Base-by-base conservation (phyloP, 768 basidiomycete species). In the Suillus ampliporus region DNA sequence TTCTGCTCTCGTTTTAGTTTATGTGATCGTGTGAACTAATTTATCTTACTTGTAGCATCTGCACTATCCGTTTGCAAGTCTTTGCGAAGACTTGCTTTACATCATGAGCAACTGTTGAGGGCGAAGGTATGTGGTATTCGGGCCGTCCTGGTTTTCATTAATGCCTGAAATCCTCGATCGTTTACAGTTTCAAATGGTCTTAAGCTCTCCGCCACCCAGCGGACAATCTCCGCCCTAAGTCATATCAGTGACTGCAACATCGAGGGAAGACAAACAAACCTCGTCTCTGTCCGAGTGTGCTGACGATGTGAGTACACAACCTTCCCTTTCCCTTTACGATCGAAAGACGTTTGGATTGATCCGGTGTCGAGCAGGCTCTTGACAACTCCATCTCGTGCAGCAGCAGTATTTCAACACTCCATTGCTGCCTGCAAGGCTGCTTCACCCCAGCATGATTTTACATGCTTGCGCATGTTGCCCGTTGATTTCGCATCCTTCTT, bases 401-500 rank as follows among this genome's bases (percentile, higher is more conserved):
- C 17, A 17, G 40, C 40, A 41, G 40, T 41, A 41, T 41, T 41
- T 41, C 15, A 15, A 17, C 40, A 41, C 7, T 53, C 50, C 34
- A 21, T 26, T 26, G 44, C 72, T 9, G 61, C 65, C 1, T 71
- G 59, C 17, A 75, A 40, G 3, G 65, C 68, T 4, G 75, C 74
- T 8, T 43, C 34, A 43, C 76, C 76, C 71, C 71, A 77, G 71
- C 78, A 78, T 0, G 14, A 31, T 13, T 64, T 64, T 0, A 65
- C 71, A 64, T 79, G 72, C 44, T 67, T 67, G 23, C 57, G 58
- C 43, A 75, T 58, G 67, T 78, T 78, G n/a, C 71, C 63, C 0
- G 77, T 79, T 4, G 70, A 76, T 17, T 58, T 61, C 1, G 57
- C 54, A 62, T 76, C 74, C 5, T 40, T 64, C 11, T 53, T 73